Percentiles rank a stretch among this genome's conserved stretches.
Evolutionary conservation across 2,329 filamentous ascomycete genomes (phyloP).

Genomic region (Stenocarpella maydis): DNA sequence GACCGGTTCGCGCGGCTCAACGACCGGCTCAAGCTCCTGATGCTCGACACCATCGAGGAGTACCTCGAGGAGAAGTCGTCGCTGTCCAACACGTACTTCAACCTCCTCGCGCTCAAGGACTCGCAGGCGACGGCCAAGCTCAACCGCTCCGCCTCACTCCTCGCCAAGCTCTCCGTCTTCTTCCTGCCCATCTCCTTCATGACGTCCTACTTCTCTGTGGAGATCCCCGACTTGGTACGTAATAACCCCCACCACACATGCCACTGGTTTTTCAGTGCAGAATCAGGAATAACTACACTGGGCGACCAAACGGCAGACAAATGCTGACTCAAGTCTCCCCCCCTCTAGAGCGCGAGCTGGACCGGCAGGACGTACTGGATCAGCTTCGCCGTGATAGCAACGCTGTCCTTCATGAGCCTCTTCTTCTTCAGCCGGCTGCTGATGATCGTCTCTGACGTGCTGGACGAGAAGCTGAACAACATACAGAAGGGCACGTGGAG

Average conservation of each 20-base stretch:
- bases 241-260: not conserved
- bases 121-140: conserved; percentile 75
- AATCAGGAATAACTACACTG: not conserved
- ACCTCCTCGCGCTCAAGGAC: conserved; percentile 78
- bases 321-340: not conserved
- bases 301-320: not conserved
- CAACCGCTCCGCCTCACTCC: conserved; percentile 74
- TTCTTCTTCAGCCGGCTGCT: conserved; percentile 60
- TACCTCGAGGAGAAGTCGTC: conserved; percentile 75
- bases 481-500: conserved; percentile 26
- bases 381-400: conserved; percentile 69
- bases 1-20: conserved; percentile 67
- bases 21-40: conserved; percentile 67
- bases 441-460: conserved; percentile 54
- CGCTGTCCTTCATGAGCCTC: conserved; percentile 65
- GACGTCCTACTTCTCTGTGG: conserved; percentile 77
- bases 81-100: conserved; percentile 78
- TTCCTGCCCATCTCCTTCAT: conserved; percentile 80
- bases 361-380: conserved; percentile 72
- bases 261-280: not conserved
- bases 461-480: conserved; percentile 46
- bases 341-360: conserved; percentile 56
- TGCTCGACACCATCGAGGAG: conserved; percentile 68
- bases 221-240: conserved; percentile 61
- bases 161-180: conserved; percentile 78